Evolutionary conservation across 768 basidiomycete genomes (phyloP).

Genomic region (Termitomyces bulborhizus): DNA sequence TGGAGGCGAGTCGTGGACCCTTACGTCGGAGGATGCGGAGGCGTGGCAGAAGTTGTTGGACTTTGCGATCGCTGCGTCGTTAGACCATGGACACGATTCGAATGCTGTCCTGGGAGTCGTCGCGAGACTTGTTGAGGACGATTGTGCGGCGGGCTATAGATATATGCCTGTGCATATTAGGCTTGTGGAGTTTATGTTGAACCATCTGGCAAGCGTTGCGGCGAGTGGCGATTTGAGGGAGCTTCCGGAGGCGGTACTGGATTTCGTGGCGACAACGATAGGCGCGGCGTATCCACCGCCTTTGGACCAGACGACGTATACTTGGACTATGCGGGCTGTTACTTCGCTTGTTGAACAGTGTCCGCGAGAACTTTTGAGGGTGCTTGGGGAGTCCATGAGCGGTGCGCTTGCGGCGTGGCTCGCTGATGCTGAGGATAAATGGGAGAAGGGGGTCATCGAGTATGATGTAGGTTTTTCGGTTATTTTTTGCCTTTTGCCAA

Average conservation of each 20-base stretch:
- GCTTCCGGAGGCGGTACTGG: constrained; percentile 47
- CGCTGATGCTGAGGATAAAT: constrained; percentile 46
- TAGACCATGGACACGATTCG: constrained; percentile 55
- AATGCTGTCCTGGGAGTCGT: constrained; percentile 49
- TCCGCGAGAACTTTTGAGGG: constrained; percentile 23
- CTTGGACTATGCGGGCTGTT: constrained; percentile 60
- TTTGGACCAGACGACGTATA: constrained; percentile 42
- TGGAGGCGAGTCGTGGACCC: constrained; percentile 24
- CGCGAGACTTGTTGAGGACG: constrained; percentile 33
- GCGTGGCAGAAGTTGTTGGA: constrained; percentile 57
- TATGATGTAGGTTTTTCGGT: constrained; percentile 42
- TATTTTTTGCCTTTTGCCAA: not conserved
- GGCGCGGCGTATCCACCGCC: constrained; percentile 62
- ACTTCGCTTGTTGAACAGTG: constrained; percentile 49
- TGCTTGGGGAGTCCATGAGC: constrained; percentile 28
- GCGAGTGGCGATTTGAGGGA: constrained; percentile 34
- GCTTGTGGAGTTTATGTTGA: constrained; percentile 56
- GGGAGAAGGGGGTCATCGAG: constrained; percentile 48
- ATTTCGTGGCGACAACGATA: constrained; percentile 57
- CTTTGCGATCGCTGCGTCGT: constrained; percentile 45
- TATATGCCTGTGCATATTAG: constrained; percentile 25
- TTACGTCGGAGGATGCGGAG: constrained; percentile 42
- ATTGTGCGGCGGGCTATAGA: not conserved
- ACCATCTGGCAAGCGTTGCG: constrained; percentile 38
- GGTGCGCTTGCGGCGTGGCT: constrained; percentile 56